Conservation (phyloP, 768 basidiomycete species). For the Mycena floridula region DNA sequence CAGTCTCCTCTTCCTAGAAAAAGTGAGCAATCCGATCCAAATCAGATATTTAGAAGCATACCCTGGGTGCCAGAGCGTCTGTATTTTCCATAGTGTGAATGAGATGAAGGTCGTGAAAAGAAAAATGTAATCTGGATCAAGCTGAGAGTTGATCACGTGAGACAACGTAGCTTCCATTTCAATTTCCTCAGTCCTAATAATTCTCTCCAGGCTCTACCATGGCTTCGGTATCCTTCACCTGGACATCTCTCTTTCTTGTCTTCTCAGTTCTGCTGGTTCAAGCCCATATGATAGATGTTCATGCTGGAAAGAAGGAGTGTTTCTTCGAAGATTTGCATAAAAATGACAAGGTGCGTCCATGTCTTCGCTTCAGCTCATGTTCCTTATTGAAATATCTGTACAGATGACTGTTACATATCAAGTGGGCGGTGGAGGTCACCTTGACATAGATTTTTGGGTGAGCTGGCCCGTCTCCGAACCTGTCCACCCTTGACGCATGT, state of each 20-base stretch:
- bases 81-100: slow-evolving; percentile 42
- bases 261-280: slow-evolving; percentile 29
- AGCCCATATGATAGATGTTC: slow-evolving; percentile 69
- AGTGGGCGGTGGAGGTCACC: slow-evolving; percentile 93
- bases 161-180: too few species aligned
- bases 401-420: slow-evolving; percentile 99
- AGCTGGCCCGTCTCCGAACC: slow-evolving; percentile 8
- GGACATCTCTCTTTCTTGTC: too few species aligned
- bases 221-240: too few species aligned
- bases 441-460: slow-evolving; percentile 98
- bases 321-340: slow-evolving; percentile 93
- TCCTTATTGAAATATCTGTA: slow-evolving; percentile 2
- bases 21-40: slow-evolving; percentile 1
- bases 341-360: slow-evolving; percentile 75
- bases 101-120: background rate
- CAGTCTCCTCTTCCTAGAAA: slow-evolving; percentile 68
- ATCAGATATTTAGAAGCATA: slow-evolving; percentile 29
- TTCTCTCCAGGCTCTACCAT: too few species aligned
- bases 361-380: background rate
- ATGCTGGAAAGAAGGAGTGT: slow-evolving; percentile 83
- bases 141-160: background rate
- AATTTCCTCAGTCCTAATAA: too few species aligned
- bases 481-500: background rate
- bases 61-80: slow-evolving; percentile 69
- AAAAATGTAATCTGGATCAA: background rate